Evolutionary conservation across 441 rosid species (phyloP), one percentile per base, ranked within the genome.

Genomic region (Codiaeum variegatum): DNA sequence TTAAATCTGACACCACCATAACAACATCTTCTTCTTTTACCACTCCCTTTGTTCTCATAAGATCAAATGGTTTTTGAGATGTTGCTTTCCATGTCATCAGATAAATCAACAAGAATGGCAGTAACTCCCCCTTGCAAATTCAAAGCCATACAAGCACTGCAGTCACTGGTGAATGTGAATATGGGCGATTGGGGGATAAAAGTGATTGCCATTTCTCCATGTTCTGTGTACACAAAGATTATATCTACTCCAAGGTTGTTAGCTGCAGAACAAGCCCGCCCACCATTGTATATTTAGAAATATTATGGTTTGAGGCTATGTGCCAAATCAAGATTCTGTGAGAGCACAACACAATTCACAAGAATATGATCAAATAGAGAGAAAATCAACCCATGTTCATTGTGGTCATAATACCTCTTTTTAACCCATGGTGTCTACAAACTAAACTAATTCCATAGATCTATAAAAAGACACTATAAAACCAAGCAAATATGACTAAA

Each of bases 71-170:
- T 91, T 76, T 82, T 94, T 73, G 87, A 88, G 47, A 94, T 80
- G 82, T 92, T 88, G 82, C 78, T 81, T 74, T 94, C 97, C 92
- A 89, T 92, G 76, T 90, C 95, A 34, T 91, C 94, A 3, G 97
- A 78, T 83, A 92, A 87, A 79, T 89, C 85, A 40, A 89, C 72
- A 42, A 94, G 91, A 83, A 91, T 81, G 0, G 97, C 97, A 63
- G 89, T 86, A 21, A 94, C 89, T 55, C 98, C 97, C 97, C 98
- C 91, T 73, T 84, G 93, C 62, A 94, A 83, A 82, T 92, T 94
- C 81, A 94, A 72, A 42, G 90, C 88, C 85, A 96, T 91, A 63
- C 87, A 76, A 62, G 88, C 82, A 1, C 90, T 86, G 18, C 86
- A 76, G 1, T 88, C 80, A 63, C 77, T 76, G 24, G 97, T 92